A percentile compares a stretch with the other conserved stretches of the same genome.
These are phyloP conservation scores for Claviceps digitariae DNA, from an alignment of 2,329 filamentous ascomycete genomes.

Conservation along the genomic window DNA sequence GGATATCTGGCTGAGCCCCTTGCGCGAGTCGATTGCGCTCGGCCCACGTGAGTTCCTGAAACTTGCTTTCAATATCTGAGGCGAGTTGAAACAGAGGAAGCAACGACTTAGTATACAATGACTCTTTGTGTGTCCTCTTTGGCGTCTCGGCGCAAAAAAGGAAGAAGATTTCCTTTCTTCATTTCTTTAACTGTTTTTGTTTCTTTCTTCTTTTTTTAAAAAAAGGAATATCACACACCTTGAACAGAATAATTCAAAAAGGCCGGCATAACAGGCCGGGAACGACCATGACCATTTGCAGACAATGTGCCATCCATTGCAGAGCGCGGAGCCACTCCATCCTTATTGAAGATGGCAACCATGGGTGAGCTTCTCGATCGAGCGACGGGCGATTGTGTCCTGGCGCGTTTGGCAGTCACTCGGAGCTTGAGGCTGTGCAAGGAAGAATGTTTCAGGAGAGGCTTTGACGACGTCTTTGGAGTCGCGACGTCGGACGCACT, in stretches of 20 bases:
- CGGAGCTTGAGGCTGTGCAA: slow-evolving; percentile 33
- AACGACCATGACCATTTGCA: slow-evolving; percentile 2
- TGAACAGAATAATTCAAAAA: slow-evolving; percentile 25
- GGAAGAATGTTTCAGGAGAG: slow-evolving; percentile 21
- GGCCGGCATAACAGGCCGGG: slow-evolving; percentile 20
- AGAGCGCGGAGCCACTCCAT: slow-evolving; percentile 18
- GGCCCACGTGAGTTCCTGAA: slow-evolving; percentile 38
- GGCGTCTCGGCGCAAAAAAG: background rate
- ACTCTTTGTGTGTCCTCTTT: background rate
- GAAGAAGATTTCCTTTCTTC: no score
- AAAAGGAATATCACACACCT: no score
- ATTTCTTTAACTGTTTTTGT: no score
- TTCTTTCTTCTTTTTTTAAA: no score
- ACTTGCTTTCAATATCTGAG: slow-evolving; percentile 36
- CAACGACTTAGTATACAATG: background rate
- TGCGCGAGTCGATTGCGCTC: slow-evolving; percentile 35
- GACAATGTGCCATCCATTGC: slow-evolving; percentile 8
- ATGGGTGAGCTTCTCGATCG: slow-evolving; percentile 16
- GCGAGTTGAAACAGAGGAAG: background rate
- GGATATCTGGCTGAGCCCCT: slow-evolving; percentile 22
- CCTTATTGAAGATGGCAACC: slow-evolving; percentile 22
- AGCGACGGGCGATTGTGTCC: slow-evolving; percentile 25
- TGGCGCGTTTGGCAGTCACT: slow-evolving; percentile 32
- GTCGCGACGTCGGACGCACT: slow-evolving; percentile 1
- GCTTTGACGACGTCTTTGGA: slow-evolving; percentile 10